These are phyloP conservation scores for Madurella fahalii DNA, from an alignment of 2,329 filamentous ascomycete species.

Conservation along the genomic window DNA sequence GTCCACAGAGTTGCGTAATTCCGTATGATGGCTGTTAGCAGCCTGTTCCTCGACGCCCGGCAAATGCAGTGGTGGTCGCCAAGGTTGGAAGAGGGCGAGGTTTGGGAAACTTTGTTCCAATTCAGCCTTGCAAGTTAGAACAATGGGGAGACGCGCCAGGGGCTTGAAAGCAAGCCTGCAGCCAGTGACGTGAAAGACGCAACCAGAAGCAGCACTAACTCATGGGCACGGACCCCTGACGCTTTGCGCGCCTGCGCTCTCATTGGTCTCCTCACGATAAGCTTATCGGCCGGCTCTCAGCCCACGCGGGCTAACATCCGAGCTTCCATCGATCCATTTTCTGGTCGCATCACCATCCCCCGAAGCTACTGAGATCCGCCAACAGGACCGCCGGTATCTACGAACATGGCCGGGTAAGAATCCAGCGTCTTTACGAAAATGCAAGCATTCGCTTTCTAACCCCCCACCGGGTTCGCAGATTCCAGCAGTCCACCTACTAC, in stretches of 20 bases:
- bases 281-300: conserved; percentile 2
- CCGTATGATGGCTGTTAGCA: neutral
- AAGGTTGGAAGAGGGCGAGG: neutral
- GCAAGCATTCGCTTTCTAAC: neutral
- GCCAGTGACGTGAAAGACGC: conserved; percentile 15
- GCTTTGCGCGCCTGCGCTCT: conserved; percentile 1
- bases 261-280: conserved; percentile 13
- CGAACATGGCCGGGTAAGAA: conserved; percentile 22
- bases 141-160: conserved; percentile 8
- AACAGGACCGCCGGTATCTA: neutral
- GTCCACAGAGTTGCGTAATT: neutral
- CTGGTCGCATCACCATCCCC: neutral
- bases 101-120: conserved; percentile 4
- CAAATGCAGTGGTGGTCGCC: conserved; percentile 3
- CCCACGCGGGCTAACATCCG: conserved; percentile 13
- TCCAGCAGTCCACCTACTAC: conserved; percentile 73
- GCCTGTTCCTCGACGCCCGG: neutral
- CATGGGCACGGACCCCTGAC: too few species aligned
- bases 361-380: neutral
- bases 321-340: too few species aligned
- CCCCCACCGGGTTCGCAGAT: conserved; percentile 27
- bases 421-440: neutral
- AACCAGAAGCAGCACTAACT: too few species aligned
- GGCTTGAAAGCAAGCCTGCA: neutral
- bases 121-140: neutral